Conservation (phyloP, 768 basidiomycete species). For the Artomyces pyxidatus region DNA sequence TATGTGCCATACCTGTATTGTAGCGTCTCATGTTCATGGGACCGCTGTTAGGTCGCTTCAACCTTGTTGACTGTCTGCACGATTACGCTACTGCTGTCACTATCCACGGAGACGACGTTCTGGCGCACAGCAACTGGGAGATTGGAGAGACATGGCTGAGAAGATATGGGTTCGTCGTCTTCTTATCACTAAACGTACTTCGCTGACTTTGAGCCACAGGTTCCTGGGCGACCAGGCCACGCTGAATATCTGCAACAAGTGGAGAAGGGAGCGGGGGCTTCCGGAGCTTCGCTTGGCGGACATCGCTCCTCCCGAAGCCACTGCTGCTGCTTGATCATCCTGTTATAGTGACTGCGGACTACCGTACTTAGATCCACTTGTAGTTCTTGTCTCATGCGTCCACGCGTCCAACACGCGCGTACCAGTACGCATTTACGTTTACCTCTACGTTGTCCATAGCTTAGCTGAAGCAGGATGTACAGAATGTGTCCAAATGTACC, state of each 20-base stretch:
- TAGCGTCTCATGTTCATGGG: constrained; percentile 1
- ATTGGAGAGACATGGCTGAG: constrained; percentile 75
- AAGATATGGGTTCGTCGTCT: constrained; percentile 60
- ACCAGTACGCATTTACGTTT: too few species aligned
- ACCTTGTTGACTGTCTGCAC: constrained; percentile 71
- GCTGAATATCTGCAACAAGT: constrained; percentile 69
- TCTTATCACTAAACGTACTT: neutral
- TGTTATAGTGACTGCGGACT: too few species aligned
- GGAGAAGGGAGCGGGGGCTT: constrained; percentile 81
- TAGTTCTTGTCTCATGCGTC: too few species aligned
- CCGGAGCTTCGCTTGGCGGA: constrained; percentile 54
- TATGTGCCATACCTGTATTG: too few species aligned
- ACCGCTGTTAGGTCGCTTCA: constrained; percentile 52
- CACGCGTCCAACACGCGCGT: too few species aligned
- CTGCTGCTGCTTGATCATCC: too few species aligned
- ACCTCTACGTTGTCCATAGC: too few species aligned
- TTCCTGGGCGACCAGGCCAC: constrained; percentile 73
- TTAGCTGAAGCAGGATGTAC: too few species aligned
- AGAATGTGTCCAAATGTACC: too few species aligned
- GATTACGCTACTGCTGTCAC: constrained; percentile 62
- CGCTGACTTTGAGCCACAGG: constrained; percentile 30
- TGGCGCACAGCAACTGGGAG: constrained; percentile 90
- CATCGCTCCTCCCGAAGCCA: constrained; percentile 26
- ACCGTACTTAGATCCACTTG: too few species aligned
- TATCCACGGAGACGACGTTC: constrained; percentile 85